Evolutionary conservation across 2,329 filamentous ascomycete species (phyloP).

Genomic region (Trichophyton mentagrophytes): DNA sequence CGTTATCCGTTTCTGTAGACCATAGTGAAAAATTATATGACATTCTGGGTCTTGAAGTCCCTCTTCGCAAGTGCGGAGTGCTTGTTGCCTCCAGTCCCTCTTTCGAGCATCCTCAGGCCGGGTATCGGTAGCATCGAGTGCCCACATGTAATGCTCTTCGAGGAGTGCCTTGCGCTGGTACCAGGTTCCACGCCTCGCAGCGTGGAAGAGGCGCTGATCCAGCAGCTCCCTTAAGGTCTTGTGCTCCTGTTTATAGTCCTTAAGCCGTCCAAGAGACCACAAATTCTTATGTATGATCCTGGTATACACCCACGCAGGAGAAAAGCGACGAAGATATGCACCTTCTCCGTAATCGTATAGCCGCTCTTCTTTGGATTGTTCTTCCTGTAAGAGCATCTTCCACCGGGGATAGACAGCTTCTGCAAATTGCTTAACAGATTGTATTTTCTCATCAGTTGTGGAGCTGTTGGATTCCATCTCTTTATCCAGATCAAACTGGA

Average conservation of each 20-base stretch:
- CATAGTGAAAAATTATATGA: slow-evolving; percentile 86
- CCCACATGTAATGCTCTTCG: slow-evolving; percentile 89
- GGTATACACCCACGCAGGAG: slow-evolving; percentile 84
- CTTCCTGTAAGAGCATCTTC: slow-evolving; percentile 58
- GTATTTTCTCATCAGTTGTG: slow-evolving; percentile 51
- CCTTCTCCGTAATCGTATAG: slow-evolving; percentile 75
- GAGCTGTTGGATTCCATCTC: slow-evolving; percentile 69
- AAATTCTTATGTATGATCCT: slow-evolving; percentile 82
- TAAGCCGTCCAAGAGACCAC: slow-evolving; percentile 65
- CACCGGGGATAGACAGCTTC: slow-evolving; percentile 69
- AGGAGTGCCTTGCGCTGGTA: slow-evolving; percentile 89
- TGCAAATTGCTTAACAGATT: slow-evolving; percentile 58
- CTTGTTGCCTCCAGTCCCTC: slow-evolving; percentile 68
- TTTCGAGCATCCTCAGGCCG: slow-evolving; percentile 51
- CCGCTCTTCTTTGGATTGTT: slow-evolving; percentile 62
- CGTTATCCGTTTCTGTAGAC: slow-evolving; percentile 81
- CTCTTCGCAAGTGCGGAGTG: slow-evolving; percentile 67
- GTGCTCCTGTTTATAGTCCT: slow-evolving; percentile 67
- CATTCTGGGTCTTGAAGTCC: slow-evolving; percentile 80
- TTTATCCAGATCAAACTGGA: slow-evolving; percentile 68
- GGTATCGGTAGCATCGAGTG: slow-evolving; percentile 39
- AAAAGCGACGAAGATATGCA: slow-evolving; percentile 78
- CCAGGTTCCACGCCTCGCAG: slow-evolving; percentile 75
- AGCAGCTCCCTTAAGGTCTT: slow-evolving; percentile 62
- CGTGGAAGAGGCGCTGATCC: slow-evolving; percentile 69